Evolutionary conservation across 1,139 yeast species (phyloP).

Genomic region (Geotrichum reessii): DNA sequence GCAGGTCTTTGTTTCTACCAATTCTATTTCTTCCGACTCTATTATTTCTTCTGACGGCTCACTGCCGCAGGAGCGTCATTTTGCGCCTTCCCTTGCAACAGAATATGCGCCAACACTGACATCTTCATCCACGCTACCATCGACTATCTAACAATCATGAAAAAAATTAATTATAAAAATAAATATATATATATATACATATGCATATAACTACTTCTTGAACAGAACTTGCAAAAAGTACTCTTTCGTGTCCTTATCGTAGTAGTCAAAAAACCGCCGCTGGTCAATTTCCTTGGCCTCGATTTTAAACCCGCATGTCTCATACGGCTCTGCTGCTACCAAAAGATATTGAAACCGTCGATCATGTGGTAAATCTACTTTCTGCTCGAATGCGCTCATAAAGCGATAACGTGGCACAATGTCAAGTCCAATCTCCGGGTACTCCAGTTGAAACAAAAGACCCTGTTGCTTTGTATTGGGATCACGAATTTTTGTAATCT

Average conservation of each 20-base stretch:
- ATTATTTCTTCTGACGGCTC: not conserved
- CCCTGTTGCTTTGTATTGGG: constrained; percentile 56
- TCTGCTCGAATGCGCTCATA: constrained; percentile 70
- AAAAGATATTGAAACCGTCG: constrained; percentile 57
- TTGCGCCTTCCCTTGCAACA: not conserved
- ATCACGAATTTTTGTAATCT: constrained; percentile 61
- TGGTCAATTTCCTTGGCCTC: constrained; percentile 56
- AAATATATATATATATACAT: not conserved
- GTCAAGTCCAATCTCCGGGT: constrained; percentile 45
- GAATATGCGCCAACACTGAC: not conserved
- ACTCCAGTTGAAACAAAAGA: constrained; percentile 52
- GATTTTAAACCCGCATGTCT: constrained; percentile 63
- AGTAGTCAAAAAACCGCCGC: constrained; percentile 58
- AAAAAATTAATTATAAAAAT: not conserved
- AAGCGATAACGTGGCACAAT: constrained; percentile 59
- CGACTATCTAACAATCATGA: not conserved
- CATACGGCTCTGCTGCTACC: constrained; percentile 81
- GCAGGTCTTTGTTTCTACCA: not conserved
- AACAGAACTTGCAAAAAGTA: constrained; percentile 51
- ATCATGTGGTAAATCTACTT: constrained; percentile 41
- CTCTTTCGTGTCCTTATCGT: constrained; percentile 63
- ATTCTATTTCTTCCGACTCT: not conserved
- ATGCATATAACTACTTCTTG: not conserved
- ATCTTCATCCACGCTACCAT: not conserved
- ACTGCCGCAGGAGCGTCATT: not conserved